Base-by-base conservation (phyloP, 768 basidiomycete species). In the Neoboletus brunneissimus region DNA sequence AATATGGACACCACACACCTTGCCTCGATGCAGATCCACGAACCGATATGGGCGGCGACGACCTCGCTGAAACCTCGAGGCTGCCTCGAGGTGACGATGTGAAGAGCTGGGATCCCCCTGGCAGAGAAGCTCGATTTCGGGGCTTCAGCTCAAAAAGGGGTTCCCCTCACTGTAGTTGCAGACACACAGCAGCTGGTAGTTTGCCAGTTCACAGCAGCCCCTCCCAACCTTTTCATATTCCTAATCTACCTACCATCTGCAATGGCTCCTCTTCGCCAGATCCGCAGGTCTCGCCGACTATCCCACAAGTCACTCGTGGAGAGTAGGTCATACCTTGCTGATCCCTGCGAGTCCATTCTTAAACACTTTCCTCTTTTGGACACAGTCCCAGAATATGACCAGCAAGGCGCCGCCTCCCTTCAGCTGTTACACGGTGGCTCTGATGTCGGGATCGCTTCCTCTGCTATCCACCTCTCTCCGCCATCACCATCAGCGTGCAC, bases 221-320 rank as follows among this genome's bases (percentile, higher is more conserved):
- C 45, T 54, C 51, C 35, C 32, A 41, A 42, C 27, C 16, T 42
- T 54, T 34, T 53, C 54, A 46, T 47, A 43, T 40, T 42, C 48
- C 20, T 22, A 12, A 41, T 53, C 29, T 40, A 20, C 38, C 8
- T 20, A 20, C 10, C 38, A 40, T 40, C 38, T 22, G 1, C 41
- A 41, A 77, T 78, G 76, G 57, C 71, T 18, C 69, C 67, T 45
- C 56, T 64, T 53, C 72, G 69, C 34, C 69, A 70, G 54, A 48
- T 65, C 43, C 76, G 79, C 49, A 76, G 71, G 55, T 82, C 80
- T 25, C 76, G 78, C 40, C 70, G 79, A 45, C 65, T 79, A 18
- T 79, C 78, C 13, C 72, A 67, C 54, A 76, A 72, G 64, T 68
- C 69, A 11, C 76, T 77, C 22, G 60, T 64, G 58, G 56, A 75